Conservation (phyloP, 2,329 filamentous ascomycete species). For the Pseudogymnoascus sp. region DNA sequence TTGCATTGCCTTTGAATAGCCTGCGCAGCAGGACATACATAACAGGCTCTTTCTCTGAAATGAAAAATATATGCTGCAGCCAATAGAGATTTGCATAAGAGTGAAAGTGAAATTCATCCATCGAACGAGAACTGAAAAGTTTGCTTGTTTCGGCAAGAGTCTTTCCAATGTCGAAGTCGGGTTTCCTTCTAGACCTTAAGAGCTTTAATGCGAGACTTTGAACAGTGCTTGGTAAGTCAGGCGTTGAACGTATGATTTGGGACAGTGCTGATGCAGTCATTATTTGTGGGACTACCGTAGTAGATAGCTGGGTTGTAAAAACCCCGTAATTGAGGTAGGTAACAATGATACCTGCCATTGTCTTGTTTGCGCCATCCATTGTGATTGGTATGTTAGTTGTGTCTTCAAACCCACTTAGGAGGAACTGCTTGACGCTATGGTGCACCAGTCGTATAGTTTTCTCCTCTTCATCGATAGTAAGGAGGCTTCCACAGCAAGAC, state of each 20-base stretch:
- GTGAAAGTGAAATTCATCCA: constrained; percentile 11
- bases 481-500: constrained; percentile 28
- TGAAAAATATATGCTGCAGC: not conserved
- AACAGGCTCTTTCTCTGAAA: not conserved
- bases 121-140: constrained; percentile 5
- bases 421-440: constrained; percentile 30
- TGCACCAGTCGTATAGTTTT: constrained; percentile 27
- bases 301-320: constrained; percentile 18
- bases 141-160: constrained; percentile 9
- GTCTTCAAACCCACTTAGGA: constrained; percentile 19
- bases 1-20: constrained; percentile 7
- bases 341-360: constrained; percentile 21
- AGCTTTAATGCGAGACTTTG: constrained; percentile 15
- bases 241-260: constrained; percentile 18
- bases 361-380: constrained; percentile 14
- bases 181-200: constrained; percentile 9
- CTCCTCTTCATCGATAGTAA: constrained; percentile 30
- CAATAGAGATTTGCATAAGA: constrained; percentile 12
- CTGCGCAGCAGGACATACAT: not conserved
- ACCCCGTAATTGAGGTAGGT: constrained; percentile 26
- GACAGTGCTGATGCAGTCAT: constrained; percentile 16
- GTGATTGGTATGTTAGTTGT: constrained; percentile 13
- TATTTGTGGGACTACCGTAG: constrained; percentile 17
- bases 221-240: constrained; percentile 14
- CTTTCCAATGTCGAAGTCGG: constrained; percentile 10